Conservation (phyloP, 768 basidiomycete genomes). For the Gloeopeniophorella convolvens region DNA sequence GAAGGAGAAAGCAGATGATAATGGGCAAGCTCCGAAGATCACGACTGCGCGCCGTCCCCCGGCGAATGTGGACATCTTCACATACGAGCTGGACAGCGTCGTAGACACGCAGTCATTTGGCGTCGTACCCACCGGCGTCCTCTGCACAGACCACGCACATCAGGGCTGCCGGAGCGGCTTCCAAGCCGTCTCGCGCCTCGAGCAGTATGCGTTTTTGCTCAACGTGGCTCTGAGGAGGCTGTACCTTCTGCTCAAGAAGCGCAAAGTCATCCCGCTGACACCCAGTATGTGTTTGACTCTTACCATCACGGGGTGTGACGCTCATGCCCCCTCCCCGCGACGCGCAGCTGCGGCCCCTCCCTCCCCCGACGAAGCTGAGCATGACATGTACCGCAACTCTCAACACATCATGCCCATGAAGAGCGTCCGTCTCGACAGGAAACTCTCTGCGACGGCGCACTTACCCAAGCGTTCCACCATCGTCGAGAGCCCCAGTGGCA, state of each 20-base stretch:
- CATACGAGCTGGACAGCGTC: slow-evolving; percentile 65
- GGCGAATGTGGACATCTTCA: slow-evolving; percentile 73
- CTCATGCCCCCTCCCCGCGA: slow-evolving; percentile 18
- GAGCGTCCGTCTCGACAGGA: slow-evolving; percentile 90
- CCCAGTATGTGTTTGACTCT: slow-evolving; percentile 44
- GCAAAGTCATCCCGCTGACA: slow-evolving; percentile 82
- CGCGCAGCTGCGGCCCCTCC: slow-evolving; percentile 28
- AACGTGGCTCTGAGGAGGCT: slow-evolving; percentile 92
- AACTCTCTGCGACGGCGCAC: slow-evolving; percentile 88
- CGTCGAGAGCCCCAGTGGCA: slow-evolving; percentile 89
- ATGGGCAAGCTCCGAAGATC: slow-evolving; percentile 47
- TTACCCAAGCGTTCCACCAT: slow-evolving; percentile 92
- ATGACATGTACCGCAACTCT: slow-evolving; percentile 81
- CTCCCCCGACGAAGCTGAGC: slow-evolving; percentile 32
- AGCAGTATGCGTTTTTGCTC: slow-evolving; percentile 95
- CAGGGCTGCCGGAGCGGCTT: slow-evolving; percentile 67
- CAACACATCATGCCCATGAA: slow-evolving; percentile 92
- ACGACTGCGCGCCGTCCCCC: slow-evolving; percentile 67
- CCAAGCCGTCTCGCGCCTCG: slow-evolving; percentile 85
- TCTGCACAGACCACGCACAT: slow-evolving; percentile 75
- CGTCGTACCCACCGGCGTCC: slow-evolving; percentile 63
- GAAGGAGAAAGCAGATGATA: slow-evolving; percentile 34
- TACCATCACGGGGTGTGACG: slow-evolving; percentile 15
- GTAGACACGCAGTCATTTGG: slow-evolving; percentile 67
- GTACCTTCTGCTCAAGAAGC: slow-evolving; percentile 80